phyloP scores from a whole-genome alignment of 495 filamentous ascomycete genomes.

The Aspergillus bridgeri region DNA sequence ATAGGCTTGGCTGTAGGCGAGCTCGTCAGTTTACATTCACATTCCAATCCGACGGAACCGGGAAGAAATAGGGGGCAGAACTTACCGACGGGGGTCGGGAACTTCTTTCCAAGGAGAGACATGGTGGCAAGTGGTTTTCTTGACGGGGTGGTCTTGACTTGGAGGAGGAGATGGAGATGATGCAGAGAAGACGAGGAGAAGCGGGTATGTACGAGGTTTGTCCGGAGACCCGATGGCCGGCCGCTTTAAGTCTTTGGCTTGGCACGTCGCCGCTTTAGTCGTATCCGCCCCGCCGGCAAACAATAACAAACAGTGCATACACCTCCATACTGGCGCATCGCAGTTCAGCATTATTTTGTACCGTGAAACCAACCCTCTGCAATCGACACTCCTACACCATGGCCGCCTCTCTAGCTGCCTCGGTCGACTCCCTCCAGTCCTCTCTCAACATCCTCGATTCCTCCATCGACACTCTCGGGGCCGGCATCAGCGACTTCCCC shows the following conservation, averaged over 20 bases:
- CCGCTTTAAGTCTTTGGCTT: slow-evolving; percentile 19
- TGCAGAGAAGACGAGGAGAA: slow-evolving; percentile 21
- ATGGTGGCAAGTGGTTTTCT: slow-evolving; percentile 48
- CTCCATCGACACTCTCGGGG: slow-evolving; percentile 67
- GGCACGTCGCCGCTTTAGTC: slow-evolving; percentile 32
- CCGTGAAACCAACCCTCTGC: background rate
- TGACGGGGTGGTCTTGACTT: slow-evolving; percentile 18
- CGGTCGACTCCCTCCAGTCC: slow-evolving; percentile 66
- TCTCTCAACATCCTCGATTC: slow-evolving; percentile 71
- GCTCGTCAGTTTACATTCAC: slow-evolving; percentile 26
- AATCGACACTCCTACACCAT: slow-evolving; percentile 21
- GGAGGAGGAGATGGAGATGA: slow-evolving; percentile 34
- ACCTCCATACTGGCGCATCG: background rate
- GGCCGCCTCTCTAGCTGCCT: slow-evolving; percentile 54
- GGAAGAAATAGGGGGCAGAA: slow-evolving; percentile 28
- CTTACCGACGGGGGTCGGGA: slow-evolving; percentile 81
- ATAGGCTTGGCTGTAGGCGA: slow-evolving; percentile 70
- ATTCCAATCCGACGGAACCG: background rate
- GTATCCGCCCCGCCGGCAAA: slow-evolving; percentile 26
- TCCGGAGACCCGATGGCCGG: slow-evolving; percentile 25
- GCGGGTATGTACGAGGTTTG: slow-evolving; percentile 42
- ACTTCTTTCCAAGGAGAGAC: slow-evolving; percentile 90
- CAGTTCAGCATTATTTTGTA: background rate
- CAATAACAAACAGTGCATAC: slow-evolving; percentile 22
- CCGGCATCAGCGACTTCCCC: slow-evolving; percentile 71